These are phyloP conservation scores for Thinopyrum elongatum DNA, from an alignment of 176 grass and related monocot species.

Conservation along the genomic window DNA sequence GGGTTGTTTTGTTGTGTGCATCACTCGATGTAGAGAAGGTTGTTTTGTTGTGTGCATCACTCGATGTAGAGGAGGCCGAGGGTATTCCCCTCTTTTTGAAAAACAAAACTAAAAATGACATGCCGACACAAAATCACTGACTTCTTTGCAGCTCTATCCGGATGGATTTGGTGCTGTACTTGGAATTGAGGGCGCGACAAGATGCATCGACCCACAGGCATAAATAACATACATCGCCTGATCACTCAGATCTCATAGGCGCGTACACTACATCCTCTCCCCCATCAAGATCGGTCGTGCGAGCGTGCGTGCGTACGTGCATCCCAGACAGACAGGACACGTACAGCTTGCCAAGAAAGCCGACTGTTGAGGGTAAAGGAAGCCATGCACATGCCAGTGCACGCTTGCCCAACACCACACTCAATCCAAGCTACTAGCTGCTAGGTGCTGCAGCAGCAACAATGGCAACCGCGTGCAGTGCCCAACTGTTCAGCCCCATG, in stretches of 20 bases:
- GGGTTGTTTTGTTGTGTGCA: too few species aligned
- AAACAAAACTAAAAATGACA: background rate
- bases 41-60: too few species aligned
- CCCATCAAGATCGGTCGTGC: constrained; percentile 23
- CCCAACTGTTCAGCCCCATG: constrained; percentile 39
- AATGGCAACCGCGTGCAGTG: constrained; percentile 32
- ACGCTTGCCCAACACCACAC: constrained; percentile 51
- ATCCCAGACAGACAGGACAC: background rate
- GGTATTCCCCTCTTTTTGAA: background rate
- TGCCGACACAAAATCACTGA: background rate
- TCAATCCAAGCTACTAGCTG: constrained; percentile 22
- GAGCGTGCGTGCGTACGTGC: background rate
- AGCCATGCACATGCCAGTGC: constrained; percentile 37
- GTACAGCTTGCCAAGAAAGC: constrained; percentile 49
- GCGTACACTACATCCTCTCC: background rate
- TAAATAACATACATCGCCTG: background rate
- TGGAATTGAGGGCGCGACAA: background rate
- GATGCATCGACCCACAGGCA: background rate
- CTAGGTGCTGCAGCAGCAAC: background rate
- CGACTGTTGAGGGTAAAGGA: constrained; percentile 54
- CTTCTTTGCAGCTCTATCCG: background rate
- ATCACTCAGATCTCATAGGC: background rate
- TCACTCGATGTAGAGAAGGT: too few species aligned
- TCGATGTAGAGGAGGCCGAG: too few species aligned
- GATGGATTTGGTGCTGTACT: background rate